These are phyloP conservation scores for Collybiopsis luxurians DNA, from an alignment of 768 basidiomycete species.

Conservation along the genomic window DNA sequence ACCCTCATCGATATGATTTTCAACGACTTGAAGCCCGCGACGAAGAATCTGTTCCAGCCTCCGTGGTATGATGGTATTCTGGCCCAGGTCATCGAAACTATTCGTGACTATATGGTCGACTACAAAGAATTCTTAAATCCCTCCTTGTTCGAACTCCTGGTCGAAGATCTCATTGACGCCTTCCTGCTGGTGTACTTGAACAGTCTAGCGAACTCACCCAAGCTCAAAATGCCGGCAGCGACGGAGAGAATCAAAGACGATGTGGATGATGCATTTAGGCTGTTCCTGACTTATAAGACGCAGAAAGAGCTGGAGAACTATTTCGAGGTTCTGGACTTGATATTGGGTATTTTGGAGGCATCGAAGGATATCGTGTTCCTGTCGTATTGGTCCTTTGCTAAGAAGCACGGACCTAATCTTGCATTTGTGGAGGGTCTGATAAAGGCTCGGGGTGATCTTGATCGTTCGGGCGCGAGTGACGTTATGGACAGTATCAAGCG, in stretches of 20 bases:
- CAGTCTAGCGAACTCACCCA: constrained; percentile 78
- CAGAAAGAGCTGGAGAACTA: constrained; percentile 76
- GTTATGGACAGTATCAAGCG: constrained; percentile 93
- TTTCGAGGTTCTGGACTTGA: constrained; percentile 85
- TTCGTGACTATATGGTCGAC: constrained; percentile 96
- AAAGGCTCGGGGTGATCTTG: constrained; percentile 86
- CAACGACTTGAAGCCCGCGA: constrained; percentile 89
- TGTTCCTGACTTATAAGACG: constrained; percentile 79
- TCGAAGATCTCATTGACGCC: constrained; percentile 89
- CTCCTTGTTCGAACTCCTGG: constrained; percentile 83
- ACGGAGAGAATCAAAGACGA: constrained; percentile 84
- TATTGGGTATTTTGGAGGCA: constrained; percentile 78
- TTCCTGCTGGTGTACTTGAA: constrained; percentile 92
- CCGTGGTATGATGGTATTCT: constrained; percentile 91
- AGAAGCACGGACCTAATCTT: constrained; percentile 89
- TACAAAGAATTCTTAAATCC: constrained; percentile 90
- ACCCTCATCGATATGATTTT: constrained; percentile 93
- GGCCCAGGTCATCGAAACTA: constrained; percentile 88
- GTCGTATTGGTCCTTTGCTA: constrained; percentile 92
- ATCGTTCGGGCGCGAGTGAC: constrained; percentile 82
- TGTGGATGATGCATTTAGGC: constrained; percentile 69
- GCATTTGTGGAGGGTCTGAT: constrained; percentile 89
- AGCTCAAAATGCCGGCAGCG: constrained; percentile 82
- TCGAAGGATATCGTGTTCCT: constrained; percentile 88
- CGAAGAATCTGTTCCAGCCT: constrained; percentile 77